Base-by-base conservation (phyloP, 2,329 filamentous ascomycete genomes). In the Sordariomycetes sp. region DNA sequence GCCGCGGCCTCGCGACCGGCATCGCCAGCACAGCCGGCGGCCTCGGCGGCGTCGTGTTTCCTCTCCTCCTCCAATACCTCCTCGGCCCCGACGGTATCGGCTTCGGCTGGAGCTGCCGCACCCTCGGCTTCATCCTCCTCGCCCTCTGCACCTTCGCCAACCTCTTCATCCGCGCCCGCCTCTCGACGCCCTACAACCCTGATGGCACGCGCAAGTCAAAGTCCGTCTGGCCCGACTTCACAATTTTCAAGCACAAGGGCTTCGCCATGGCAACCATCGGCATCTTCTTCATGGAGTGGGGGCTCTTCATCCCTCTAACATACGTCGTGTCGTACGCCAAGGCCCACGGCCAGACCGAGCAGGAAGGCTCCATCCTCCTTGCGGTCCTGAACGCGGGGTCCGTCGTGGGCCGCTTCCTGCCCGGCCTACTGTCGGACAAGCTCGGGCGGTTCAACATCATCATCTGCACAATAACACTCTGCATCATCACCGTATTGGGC, bases 381-480 rank as follows among this genome's bases (percentile, higher is more conserved):
- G 83, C 89, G 1, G 80, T 94, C 59, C 78, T 95, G 64, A 95
- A 94, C 65, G 88, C 82, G 1, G 88, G 86, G 12, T 89, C 85
- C 0, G 83, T 87, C 56, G 72, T 94, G 8, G 90, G 90, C 2
- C 81, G 90, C 24, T 87, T 83, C 69, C 74, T 90, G 0, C 89
- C 90, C 0, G 89, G 90, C 0, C 77, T 87, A 60, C 71, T 90
- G 10, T 86, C 89, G 0, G 90, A 96, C 66, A 80, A 77, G 54
- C 67, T 90, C 3, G 90, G 90, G 0, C 81, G 89, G 3, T 95
- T 89, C 73, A 95, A 96, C 65, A 81, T 84, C 55, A 86, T 94
- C 70, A 80, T 92, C 53, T 68, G 82, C 20, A 85, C 86, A 0
- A 79, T 90, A 28, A 69, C 76, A 1, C 63, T 78, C 6, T 78